Percentiles rank a stretch among this genome's conserved stretches.
Conservation (phyloP, 345 rosid genomes). For the Boechera divaricarpa region DNA sequence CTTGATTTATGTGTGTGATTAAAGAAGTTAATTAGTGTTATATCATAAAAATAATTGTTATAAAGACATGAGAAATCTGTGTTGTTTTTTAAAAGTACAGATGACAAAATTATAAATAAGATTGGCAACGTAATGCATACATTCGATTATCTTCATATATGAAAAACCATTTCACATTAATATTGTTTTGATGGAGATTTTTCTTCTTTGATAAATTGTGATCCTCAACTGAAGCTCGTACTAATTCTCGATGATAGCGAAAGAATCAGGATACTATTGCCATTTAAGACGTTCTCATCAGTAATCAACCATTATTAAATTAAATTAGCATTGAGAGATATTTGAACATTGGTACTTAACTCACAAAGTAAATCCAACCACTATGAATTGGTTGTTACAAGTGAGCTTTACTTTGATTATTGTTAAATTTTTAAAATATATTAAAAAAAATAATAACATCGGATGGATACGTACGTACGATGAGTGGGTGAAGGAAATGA, state of each 20-base stretch:
- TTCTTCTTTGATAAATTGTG: no score
- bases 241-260: not conserved
- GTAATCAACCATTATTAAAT: not conserved
- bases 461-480: slow-evolving; percentile 36
- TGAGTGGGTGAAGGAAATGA: slow-evolving; percentile 28
- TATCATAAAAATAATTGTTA: not conserved
- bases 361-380: not conserved
- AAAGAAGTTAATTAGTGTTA: not conserved
- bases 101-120: no score
- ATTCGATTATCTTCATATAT: not conserved
- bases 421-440: not conserved
- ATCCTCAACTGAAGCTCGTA: not conserved
- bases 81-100: no score
- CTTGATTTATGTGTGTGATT: no score
- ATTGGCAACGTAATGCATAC: not conserved
- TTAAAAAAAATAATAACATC: not conserved
- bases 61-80: not conserved
- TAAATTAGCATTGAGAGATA: not conserved
- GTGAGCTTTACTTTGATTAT: not conserved
- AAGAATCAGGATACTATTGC: not conserved
- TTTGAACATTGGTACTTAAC: not conserved
- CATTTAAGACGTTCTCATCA: not conserved
- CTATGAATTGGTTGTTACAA: not conserved
- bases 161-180: not conserved
- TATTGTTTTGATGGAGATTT: not conserved